phyloP scores from a whole-genome alignment of 176 grass and related monocot genomes.

The Bonia amplexicaulis region DNA sequence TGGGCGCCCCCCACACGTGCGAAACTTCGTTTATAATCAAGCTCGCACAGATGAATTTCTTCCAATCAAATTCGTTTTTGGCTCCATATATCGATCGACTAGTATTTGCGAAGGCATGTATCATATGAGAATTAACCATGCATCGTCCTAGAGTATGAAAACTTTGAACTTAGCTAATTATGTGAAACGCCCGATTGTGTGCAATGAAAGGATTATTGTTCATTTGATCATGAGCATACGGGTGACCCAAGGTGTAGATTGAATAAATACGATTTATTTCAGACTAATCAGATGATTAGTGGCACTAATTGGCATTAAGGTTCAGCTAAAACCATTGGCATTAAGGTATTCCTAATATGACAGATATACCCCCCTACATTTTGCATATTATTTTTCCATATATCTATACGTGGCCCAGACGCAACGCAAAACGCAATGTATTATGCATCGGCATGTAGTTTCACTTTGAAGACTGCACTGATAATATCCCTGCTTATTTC shows the following conservation, averaged over 20 bases:
- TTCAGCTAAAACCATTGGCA: background rate
- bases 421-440: background rate
- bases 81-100: background rate
- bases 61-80: background rate
- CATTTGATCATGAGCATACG: background rate
- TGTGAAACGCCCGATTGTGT: background rate
- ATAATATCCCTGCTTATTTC: slow-evolving; percentile 30
- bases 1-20: background rate
- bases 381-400: background rate
- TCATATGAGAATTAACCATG: background rate
- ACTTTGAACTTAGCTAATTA: background rate
- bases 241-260: background rate
- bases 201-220: background rate
- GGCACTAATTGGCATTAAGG: background rate
- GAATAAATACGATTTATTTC: background rate
- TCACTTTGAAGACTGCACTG: background rate
- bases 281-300: background rate
- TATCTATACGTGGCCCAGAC: background rate
- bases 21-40: background rate
- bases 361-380: background rate
- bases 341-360: background rate
- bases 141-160: background rate
- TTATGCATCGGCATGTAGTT: background rate
- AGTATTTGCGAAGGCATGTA: background rate
- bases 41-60: background rate